Percentiles rank a stretch among this genome's conserved stretches.
Conservation (phyloP, 257 asterid genomes). For the Solanum stenotomum region DNA sequence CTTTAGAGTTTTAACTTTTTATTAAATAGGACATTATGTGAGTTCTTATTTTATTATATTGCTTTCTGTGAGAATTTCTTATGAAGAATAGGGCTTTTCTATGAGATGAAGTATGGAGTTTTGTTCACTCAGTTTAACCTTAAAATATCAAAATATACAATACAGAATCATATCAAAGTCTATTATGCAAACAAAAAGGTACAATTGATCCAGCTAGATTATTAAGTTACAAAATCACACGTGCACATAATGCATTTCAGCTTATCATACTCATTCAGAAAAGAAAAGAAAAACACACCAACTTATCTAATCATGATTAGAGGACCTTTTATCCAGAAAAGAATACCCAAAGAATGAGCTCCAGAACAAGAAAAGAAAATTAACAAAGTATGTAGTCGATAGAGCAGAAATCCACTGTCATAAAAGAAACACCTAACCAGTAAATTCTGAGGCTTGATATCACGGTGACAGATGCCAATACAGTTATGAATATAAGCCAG, state of each 20-base stretch:
- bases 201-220: neutral
- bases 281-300: neutral
- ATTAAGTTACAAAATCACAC: neutral
- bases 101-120: neutral
- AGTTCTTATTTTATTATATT: neutral
- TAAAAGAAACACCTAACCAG: constrained; percentile 52
- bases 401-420: neutral
- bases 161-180: neutral
- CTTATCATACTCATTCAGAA: neutral
- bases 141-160: neutral
- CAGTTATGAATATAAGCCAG: constrained; percentile 91
- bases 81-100: neutral
- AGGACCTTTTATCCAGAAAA: neutral
- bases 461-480: constrained; percentile 93
- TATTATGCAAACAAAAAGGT: neutral
- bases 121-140: neutral
- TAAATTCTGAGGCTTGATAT: constrained; percentile 95
- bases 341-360: neutral
- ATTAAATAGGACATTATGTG: neutral
- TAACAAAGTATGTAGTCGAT: neutral
- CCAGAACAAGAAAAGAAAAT: neutral
- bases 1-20: neutral
- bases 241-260: neutral
- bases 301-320: neutral
- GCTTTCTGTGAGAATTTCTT: neutral